Evolutionary conservation across 1,139 yeast genomes (phyloP), one percentile per base, ranked within the genome.

Genomic region (Magnusiomyces ingens): DNA sequence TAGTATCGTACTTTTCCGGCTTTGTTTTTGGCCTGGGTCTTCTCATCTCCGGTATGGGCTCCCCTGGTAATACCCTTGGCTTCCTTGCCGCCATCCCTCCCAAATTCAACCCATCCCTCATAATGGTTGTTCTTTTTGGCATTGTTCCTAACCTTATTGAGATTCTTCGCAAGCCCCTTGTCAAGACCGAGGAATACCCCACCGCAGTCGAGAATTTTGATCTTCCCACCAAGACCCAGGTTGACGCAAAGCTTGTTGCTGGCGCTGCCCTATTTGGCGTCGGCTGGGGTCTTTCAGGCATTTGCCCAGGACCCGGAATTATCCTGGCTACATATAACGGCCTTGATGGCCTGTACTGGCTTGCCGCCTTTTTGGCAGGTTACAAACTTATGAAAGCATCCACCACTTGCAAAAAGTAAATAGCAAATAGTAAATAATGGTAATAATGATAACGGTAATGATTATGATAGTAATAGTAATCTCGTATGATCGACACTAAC

Each of bases 231-330:
- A 49, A 62, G 22, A 63, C 59, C 5, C 55, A 60, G 1, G 61
- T 68, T 2, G 59, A 66, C 0, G 41, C 52, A 0, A 62, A 60
- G 42, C 68, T 75, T 46, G 44, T 75, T 0, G 5, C 71, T 2
- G 80, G 80, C 2, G 67, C 73, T 52, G 64, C 64, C 0, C 37
- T 75, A 1, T 76, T 75, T 58, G 80, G 80, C 2, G 22, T 72
- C 10, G 80, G 79, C 1, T 76, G 80, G 80, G 79, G 77, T 1
- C 43, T 74, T 2, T 60, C 71, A 0, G 80, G 80, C 1, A 63
- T 75, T 10, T 76, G 79, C 58, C 79, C 80, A 0, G 79, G 77
- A 2, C 79, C 80, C 10, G 80, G 75, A 6, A 55, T 72, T 1
- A 43, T 70, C 1, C 57, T 59, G 4, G 58, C 61, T 11, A 52